A percentile compares a stretch with the other conserved stretches of the same genome.
Evolutionary conservation across 768 basidiomycete species (phyloP).

Genomic region (Cytidiella melzeri): DNA sequence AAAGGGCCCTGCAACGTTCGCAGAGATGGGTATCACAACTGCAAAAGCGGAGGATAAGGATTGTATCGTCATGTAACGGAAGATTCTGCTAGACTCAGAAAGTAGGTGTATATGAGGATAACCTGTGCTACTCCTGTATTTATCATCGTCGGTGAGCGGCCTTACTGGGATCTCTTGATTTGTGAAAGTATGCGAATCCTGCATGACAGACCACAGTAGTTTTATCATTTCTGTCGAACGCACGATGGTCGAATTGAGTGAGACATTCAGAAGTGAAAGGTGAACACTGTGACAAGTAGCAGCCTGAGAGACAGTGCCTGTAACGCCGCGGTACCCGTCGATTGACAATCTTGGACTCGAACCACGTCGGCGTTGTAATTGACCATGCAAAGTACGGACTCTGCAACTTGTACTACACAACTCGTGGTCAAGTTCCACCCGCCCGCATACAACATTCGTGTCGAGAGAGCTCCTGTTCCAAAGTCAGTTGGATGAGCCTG

Average conservation of each 20-base stretch:
- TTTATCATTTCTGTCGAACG: too few species aligned
- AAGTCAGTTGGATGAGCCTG: constrained; percentile 25
- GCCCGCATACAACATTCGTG: constrained; percentile 62
- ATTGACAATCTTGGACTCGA: background rate
- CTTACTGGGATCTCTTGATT: too few species aligned
- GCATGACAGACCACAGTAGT: too few species aligned
- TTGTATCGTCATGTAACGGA: constrained; percentile 87
- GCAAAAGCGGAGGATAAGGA: constrained; percentile 75
- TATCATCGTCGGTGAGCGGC: too few species aligned
- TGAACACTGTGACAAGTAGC: background rate
- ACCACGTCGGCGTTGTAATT: too few species aligned
- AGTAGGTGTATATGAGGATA: too few species aligned
- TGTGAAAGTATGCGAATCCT: too few species aligned
- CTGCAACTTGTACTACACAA: constrained; percentile 14
- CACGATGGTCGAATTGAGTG: background rate
- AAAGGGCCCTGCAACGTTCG: constrained; percentile 71
- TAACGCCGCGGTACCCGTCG: too few species aligned
- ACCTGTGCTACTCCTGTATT: too few species aligned
- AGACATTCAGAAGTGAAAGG: background rate
- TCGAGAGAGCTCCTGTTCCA: constrained; percentile 57
- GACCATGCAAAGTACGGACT: background rate
- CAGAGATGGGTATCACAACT: constrained; percentile 88
- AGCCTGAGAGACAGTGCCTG: too few species aligned
- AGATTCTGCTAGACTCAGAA: too few species aligned
- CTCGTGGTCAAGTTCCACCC: constrained; percentile 58